Conservation (phyloP, 2,329 filamentous ascomycete species). For the Fusarium fracticaudum region DNA sequence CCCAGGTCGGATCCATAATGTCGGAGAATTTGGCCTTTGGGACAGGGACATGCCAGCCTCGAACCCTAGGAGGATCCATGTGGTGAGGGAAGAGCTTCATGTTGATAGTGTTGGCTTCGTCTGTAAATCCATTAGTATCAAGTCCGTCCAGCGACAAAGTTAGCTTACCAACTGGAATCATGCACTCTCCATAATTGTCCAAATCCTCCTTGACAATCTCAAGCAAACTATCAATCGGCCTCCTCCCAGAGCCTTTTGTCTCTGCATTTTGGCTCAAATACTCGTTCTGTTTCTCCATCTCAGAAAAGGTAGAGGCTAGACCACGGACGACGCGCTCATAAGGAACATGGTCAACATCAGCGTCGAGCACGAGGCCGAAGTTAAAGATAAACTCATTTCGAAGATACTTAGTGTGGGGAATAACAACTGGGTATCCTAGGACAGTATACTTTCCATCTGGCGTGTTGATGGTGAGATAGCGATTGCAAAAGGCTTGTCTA, state of each 20-base stretch:
- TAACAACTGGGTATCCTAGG: slow-evolving; percentile 88
- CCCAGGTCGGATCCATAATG: slow-evolving; percentile 75
- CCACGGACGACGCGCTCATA: slow-evolving; percentile 89
- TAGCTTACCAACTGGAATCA: slow-evolving; percentile 89
- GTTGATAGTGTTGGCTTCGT: slow-evolving; percentile 93
- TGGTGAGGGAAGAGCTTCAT: slow-evolving; percentile 94
- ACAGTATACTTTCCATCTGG: slow-evolving; percentile 76
- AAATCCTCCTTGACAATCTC: slow-evolving; percentile 85
- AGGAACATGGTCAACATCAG: slow-evolving; percentile 73
- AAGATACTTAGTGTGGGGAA: slow-evolving; percentile 82
- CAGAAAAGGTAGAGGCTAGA: slow-evolving; percentile 84
- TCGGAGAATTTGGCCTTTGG: slow-evolving; percentile 71
- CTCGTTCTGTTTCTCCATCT: slow-evolving; percentile 89
- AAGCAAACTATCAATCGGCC: slow-evolving; percentile 84
- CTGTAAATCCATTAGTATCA: slow-evolving; percentile 53
- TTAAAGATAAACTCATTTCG: slow-evolving; percentile 99
- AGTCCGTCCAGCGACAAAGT: neutral
- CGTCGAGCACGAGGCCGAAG: slow-evolving; percentile 84
- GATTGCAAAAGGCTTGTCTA: slow-evolving; percentile 93
- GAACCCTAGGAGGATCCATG: slow-evolving; percentile 77
- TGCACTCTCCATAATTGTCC: slow-evolving; percentile 97
- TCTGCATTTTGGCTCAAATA: slow-evolving; percentile 75
- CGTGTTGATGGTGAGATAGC: slow-evolving; percentile 82
- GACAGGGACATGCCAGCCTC: slow-evolving; percentile 91
- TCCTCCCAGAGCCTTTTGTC: slow-evolving; percentile 59